These are phyloP conservation scores for Alternaria solani DNA, from an alignment of 2,329 filamentous ascomycete species.

Conservation along the genomic window DNA sequence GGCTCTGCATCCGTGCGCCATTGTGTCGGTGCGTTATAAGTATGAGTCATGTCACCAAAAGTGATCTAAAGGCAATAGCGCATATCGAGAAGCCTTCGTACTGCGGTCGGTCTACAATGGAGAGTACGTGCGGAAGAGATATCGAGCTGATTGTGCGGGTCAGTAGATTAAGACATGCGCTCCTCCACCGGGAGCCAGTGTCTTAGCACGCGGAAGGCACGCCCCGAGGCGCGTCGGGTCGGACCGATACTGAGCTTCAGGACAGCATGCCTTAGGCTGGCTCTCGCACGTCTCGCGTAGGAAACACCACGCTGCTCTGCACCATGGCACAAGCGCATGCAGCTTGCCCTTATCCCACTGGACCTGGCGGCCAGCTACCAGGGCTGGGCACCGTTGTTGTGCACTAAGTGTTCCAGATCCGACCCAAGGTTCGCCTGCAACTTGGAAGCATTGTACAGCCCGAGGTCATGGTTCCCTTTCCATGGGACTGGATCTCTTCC, in stretches of 20 bases:
- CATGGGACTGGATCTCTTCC: background rate
- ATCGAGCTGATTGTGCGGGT: background rate
- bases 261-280: background rate
- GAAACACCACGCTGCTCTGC: background rate
- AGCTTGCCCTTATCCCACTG: background rate
- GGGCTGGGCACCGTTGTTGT: background rate
- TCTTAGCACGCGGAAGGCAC: conserved; percentile 15
- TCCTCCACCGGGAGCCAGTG: conserved; percentile 1
- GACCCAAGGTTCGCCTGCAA: background rate
- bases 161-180: background rate
- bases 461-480: background rate
- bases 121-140: background rate
- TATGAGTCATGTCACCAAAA: background rate
- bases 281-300: background rate
- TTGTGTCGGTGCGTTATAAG: background rate
- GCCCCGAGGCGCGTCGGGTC: conserved; percentile 13
- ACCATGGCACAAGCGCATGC: background rate
- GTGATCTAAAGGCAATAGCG: background rate
- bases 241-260: conserved; percentile 8
- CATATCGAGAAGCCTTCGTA: background rate
- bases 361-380: background rate
- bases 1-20: conserved; percentile 1
- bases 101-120: background rate
- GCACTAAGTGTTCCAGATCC: background rate
- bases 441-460: background rate